Percentiles rank a stretch among this genome's conserved stretches.
Evolutionary conservation across 2,329 filamentous ascomycete species (phyloP).

Genomic region (Aureobasidium sp.): DNA sequence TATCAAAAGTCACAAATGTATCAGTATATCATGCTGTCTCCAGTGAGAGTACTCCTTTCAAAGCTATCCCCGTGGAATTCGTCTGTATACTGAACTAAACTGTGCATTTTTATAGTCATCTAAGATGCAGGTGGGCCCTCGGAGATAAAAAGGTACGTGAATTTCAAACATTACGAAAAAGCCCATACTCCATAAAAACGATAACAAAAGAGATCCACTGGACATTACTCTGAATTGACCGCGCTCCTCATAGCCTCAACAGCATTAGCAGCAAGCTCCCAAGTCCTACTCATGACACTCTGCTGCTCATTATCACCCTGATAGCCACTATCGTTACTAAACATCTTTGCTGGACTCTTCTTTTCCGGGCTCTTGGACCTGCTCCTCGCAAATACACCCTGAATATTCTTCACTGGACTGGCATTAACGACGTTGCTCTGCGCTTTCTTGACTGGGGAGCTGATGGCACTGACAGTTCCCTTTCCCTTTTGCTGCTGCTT

Average conservation of each 20-base stretch:
- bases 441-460: background rate
- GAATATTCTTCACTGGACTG: background rate
- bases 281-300: constrained; percentile 1
- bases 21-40: too few species aligned
- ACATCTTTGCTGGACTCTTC: background rate
- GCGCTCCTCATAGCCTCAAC: constrained; percentile 1
- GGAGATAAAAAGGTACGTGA: background rate
- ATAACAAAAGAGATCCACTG: background rate
- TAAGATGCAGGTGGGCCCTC: too few species aligned
- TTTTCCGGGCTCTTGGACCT: background rate
- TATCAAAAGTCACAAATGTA: too few species aligned
- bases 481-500: background rate
- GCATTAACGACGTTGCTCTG: background rate
- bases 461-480: background rate
- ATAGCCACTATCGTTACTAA: background rate
- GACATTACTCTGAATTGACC: background rate
- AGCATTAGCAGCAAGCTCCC: constrained; percentile 8
- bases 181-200: background rate
- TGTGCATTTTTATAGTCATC: too few species aligned
- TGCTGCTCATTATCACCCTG: background rate
- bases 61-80: too few species aligned
- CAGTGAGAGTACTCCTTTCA: too few species aligned
- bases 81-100: too few species aligned
- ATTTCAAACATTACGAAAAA: background rate
- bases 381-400: background rate